Evolutionary conservation across 2,329 filamentous ascomycete genomes (phyloP).

Genomic region (Camptophora hylomeconis): DNA sequence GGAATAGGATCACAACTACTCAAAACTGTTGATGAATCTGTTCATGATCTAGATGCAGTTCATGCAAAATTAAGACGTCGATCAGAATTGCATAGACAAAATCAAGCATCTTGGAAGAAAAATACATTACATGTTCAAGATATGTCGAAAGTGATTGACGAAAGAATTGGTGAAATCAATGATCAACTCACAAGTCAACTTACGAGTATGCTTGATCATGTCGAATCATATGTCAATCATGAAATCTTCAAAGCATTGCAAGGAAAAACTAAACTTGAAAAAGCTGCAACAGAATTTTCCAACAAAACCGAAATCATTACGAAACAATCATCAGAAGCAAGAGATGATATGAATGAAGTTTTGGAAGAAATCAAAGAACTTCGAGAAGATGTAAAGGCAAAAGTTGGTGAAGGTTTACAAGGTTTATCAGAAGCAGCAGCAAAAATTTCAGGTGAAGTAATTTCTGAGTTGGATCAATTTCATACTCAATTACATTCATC

Average conservation of each 20-base stretch:
- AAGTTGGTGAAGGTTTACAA: constrained; percentile 72
- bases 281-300: constrained; percentile 55
- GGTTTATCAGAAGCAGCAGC: constrained; percentile 74
- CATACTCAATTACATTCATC: constrained; percentile 71
- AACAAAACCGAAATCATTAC: constrained; percentile 56
- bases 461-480: constrained; percentile 73
- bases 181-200: constrained; percentile 61
- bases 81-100: constrained; percentile 68
- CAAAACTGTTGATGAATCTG: constrained; percentile 62
- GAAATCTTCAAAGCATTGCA: constrained; percentile 60
- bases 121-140: constrained; percentile 64
- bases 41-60: constrained; percentile 66
- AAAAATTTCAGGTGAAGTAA: constrained; percentile 77
- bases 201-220: constrained; percentile 51
- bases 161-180: constrained; percentile 59
- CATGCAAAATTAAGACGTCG: constrained; percentile 78
- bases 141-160: constrained; percentile 65
- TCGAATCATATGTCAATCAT: constrained; percentile 62
- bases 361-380: constrained; percentile 86
- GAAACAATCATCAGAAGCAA: constrained; percentile 37
- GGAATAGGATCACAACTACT: constrained; percentile 64
- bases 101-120: constrained; percentile 64
- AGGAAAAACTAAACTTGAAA: constrained; percentile 57
- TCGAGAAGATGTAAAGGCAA: constrained; percentile 73
- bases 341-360: constrained; percentile 78